A percentile compares a stretch with the other conserved stretches of the same genome.
Evolutionary conservation across 495 filamentous ascomycete genomes (phyloP).

Genomic region (Podospora pseudopauciseta): DNA sequence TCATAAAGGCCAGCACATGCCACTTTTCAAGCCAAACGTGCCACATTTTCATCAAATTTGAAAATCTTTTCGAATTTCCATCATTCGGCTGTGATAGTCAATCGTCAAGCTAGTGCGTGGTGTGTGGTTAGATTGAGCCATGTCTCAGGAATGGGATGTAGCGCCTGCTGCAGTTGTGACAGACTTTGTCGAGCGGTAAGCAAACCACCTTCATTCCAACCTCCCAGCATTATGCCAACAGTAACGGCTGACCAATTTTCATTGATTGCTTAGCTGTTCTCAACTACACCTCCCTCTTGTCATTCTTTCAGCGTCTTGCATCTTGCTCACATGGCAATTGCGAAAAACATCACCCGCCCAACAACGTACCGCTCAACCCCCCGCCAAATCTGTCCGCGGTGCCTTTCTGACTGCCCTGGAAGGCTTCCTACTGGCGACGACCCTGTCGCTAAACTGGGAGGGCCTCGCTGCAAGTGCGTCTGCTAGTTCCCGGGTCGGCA

Average conservation of each 20-base stretch:
- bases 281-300: conserved; percentile 7
- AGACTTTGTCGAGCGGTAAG: conserved; percentile 1
- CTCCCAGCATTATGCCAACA: background rate
- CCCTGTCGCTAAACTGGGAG: background rate
- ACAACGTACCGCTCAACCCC: background rate
- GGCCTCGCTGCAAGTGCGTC: background rate
- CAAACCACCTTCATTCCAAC: background rate
- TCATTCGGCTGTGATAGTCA: background rate
- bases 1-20: too few relatives aligned
- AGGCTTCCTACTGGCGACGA: background rate
- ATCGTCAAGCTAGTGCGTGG: background rate
- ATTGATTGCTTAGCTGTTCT: conserved; percentile 10
- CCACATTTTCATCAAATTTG: too few relatives aligned
- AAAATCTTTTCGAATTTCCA: too few relatives aligned
- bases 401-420: background rate
- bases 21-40: too few relatives aligned
- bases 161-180: background rate
- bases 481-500: background rate
- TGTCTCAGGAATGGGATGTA: background rate
- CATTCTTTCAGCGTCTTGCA: background rate
- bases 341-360: background rate
- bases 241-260: conserved; percentile 7
- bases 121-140: background rate
- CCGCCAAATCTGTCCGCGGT: background rate
- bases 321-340: background rate